Conservation (phyloP, 1,284 basidiomycete species). For the Chalciporus sp. region DNA sequence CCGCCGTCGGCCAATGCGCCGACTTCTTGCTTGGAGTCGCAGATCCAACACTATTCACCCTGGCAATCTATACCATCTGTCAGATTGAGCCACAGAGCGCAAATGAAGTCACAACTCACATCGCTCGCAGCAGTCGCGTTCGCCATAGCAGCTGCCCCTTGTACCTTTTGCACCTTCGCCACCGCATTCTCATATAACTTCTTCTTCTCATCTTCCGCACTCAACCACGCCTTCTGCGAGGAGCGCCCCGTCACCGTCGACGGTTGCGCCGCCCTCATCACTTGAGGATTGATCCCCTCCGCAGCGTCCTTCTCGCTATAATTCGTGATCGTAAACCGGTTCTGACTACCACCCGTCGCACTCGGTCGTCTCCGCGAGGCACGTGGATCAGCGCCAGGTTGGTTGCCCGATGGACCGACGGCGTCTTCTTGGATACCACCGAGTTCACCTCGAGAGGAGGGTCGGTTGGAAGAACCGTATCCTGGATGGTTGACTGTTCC, state of each 20-base stretch:
- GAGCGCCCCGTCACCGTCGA: conserved; percentile 13
- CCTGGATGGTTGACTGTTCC: conserved; percentile 34
- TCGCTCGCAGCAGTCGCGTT: conserved; percentile 31
- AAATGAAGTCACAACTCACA: conserved; percentile 15
- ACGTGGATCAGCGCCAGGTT: conserved; percentile 5
- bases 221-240: conserved; percentile 42
- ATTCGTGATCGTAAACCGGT: conserved; percentile 41
- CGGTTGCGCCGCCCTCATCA: conserved; percentile 3
- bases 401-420: neutral
- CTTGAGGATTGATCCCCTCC: conserved; percentile 32
- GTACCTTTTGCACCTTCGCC: conserved; percentile 58
- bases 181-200: conserved; percentile 67
- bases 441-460: conserved; percentile 26
- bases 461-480: conserved; percentile 21
- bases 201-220: conserved; percentile 69
- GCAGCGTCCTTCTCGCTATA: conserved; percentile 37
- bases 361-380: conserved; percentile 26
- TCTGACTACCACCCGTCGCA: conserved; percentile 24
- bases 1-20: conserved; percentile 61
- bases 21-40: conserved; percentile 26
- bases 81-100: neutral
- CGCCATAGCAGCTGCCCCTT: conserved; percentile 43
- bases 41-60: neutral
- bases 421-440: conserved; percentile 28
- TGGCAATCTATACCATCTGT: neutral